Evolutionary conservation across 345 rosid genomes (phyloP), one percentile per base, ranked within the genome.

Genomic region (Pistacia vera): DNA sequence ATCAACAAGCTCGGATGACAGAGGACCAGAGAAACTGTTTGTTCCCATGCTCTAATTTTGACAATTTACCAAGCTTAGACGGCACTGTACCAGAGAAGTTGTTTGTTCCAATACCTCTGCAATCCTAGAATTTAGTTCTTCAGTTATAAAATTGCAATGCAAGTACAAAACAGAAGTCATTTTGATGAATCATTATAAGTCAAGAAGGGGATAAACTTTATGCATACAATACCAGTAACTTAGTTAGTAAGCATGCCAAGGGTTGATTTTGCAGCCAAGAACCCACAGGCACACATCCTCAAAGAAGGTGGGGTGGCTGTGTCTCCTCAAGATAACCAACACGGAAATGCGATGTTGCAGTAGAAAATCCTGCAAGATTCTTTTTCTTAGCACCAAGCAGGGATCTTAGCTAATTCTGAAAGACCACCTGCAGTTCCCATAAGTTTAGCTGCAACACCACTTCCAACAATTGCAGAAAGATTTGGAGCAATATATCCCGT

Each of bases 341-440:
- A 83, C 86, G 97, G 25, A 88, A 86, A 73, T 87, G 93, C 3
- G 97, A 84, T 3, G 99, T 93, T 72, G 97, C 97, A 61, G 92
- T 86, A 22, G 97, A 93, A 81, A 96, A 92, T 33, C 99, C 98
- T 2, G 99, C 98, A 79, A 96, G 97, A 80, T 84, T 92, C 87
- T 92, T 96, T 85, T 79, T 96, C 90, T 92, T 96, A 58, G 90
- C 92, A 18, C 99, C 98, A 96, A 49, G 99, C 99, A 46, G 99
- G 97, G 90, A 93, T 96, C 88, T 93, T 92, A 22, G 99, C 90
- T 73, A 96, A 85, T 35, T 97, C 85, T 20, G 95, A 79, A 22
- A 96, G 95, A 44, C 98, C 99, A 77, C 99, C 99, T 72, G 99
- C 98, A 11, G 93, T 95, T 11, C 99, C 98, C 97, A 96, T 93